phyloP scores from a whole-genome alignment of 2,329 filamentous ascomycete species.

The Aaosphaeria arxii region DNA sequence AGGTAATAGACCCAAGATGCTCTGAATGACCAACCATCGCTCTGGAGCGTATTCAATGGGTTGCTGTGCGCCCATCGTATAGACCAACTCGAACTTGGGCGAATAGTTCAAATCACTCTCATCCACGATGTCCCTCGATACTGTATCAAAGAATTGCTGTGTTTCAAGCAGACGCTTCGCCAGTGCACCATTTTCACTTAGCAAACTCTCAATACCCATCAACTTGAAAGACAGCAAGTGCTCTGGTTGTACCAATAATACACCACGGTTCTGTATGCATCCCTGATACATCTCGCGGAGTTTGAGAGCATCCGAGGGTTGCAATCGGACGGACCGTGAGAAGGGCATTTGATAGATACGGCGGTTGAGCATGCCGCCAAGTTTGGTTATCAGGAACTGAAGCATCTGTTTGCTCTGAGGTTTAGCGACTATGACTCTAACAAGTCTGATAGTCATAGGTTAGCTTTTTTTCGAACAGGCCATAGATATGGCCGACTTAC shows the following conservation, averaged over 20 bases:
- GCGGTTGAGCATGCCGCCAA: slow-evolving; percentile 56
- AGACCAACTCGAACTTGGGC: slow-evolving; percentile 60
- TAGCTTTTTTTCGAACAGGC: background rate
- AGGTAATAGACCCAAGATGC: slow-evolving; percentile 48
- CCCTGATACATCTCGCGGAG: slow-evolving; percentile 43
- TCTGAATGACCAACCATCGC: slow-evolving; percentile 57
- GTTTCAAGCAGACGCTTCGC: slow-evolving; percentile 38
- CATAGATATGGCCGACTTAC: slow-evolving; percentile 10
- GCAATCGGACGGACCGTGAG: slow-evolving; percentile 48
- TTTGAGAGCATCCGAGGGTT: slow-evolving; percentile 15
- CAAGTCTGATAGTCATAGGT: slow-evolving; percentile 38
- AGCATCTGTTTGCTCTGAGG: slow-evolving; percentile 61
- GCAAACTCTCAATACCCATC: slow-evolving; percentile 54
- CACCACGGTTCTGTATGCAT: slow-evolving; percentile 51
- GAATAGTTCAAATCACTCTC: slow-evolving; percentile 65
- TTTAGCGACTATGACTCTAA: slow-evolving; percentile 60
- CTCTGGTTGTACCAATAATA: slow-evolving; percentile 63
- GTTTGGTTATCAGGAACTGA: slow-evolving; percentile 52
- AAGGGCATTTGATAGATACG: slow-evolving; percentile 59
- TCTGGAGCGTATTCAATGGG: slow-evolving; percentile 52
- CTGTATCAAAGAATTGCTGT: slow-evolving; percentile 45
- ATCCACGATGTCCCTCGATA: slow-evolving; percentile 58
- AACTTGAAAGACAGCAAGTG: slow-evolving; percentile 63
- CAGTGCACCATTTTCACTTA: slow-evolving; percentile 24
- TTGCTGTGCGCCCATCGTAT: slow-evolving; percentile 56